Evolutionary conservation across 2,329 filamentous ascomycete genomes (phyloP), one percentile per base, ranked within the genome.

Genomic region (Colletotrichum caudatum): DNA sequence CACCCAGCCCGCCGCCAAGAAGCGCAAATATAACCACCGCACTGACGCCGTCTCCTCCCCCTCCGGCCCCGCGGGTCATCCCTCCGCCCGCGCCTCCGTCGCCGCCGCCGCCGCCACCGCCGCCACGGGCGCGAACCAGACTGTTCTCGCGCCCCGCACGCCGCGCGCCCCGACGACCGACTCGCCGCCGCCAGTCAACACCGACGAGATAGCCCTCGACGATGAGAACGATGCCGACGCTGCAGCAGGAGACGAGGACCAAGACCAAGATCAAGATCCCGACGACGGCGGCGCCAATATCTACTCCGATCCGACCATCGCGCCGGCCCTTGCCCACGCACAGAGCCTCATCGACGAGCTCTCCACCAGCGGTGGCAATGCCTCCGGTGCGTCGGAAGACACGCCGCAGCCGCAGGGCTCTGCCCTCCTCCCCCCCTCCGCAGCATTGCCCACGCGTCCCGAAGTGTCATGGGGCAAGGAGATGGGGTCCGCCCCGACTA

Each of bases 21-120:
- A 92, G 79, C 87, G 92, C 72, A 91, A 91, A 77, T 91, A 89
- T 80, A 90, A 92, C 76, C 83, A 87, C 23, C 81, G 84, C 37
- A 83, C 81, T 61, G 88, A 88, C 75, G 86, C 86, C 48, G 84
- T 85, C 67, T 80, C 86, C 56, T 80, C 37, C 76, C 5, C 39
- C 39, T 41, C 39, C 14, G 5, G 39, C 5, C 37, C 11, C 37
- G 37, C 12, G 37, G 37, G 37, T 4, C 37, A 39, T 12, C 37
- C 11, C 37, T 4, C 37, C 37, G 74, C 73, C 71, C 62, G 56
- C n/a, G 57, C 72, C 16, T 77, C 75, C 78, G 78, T 74, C 76
- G 79, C 26, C 76, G 64, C 67, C n/a, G 57, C 71, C 16, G 77
- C 75, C 78, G 78, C 73, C 76, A 79, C 29, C 76, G 64, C 67